Evolutionary conservation across 306 rosid genomes (phyloP).

Genomic region (Lathyrus aphaca): DNA sequence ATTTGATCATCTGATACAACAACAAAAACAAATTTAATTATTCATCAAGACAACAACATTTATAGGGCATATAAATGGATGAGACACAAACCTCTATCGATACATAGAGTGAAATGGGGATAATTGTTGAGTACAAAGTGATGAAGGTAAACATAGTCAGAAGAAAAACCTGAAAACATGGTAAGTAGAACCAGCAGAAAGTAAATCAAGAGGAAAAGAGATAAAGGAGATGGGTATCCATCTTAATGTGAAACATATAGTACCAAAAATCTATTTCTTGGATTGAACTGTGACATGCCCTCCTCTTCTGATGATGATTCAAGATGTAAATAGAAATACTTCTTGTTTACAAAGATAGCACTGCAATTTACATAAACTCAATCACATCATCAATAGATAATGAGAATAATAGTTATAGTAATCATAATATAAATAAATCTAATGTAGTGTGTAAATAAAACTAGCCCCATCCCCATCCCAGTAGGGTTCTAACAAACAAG

Average conservation of each 20-base stretch:
- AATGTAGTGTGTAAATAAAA: conserved; percentile 7
- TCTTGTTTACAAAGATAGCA: conserved; percentile 68
- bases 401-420: conserved; percentile 18
- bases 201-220: conserved; percentile 27
- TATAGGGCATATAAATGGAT: conserved; percentile 32
- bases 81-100: conserved; percentile 86
- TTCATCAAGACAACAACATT: conserved; percentile 19
- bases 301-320: conserved; percentile 49
- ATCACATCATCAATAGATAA: conserved; percentile 18
- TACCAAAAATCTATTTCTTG: conserved; percentile 78
- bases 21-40: conserved; percentile 34
- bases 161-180: conserved; percentile 67
- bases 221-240: conserved; percentile 14
- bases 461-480: conserved; percentile 7
- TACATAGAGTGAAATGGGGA: conserved; percentile 96
- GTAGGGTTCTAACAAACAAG: conserved; percentile 19
- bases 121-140: conserved; percentile 88
- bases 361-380: conserved; percentile 53
- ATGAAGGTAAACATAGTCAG: conserved; percentile 92
- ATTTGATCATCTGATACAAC: conserved; percentile 86
- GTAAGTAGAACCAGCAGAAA: conserved; percentile 34
- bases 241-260: conserved; percentile 38
- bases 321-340: conserved; percentile 84
- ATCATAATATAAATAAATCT: conserved; percentile 21
- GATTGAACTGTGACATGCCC: conserved; percentile 68